Percentiles rank a stretch among this genome's conserved stretches.
These are phyloP conservation scores for Gomphus bonarii DNA, from an alignment of 1,284 basidiomycete genomes.

Conservation along the genomic window DNA sequence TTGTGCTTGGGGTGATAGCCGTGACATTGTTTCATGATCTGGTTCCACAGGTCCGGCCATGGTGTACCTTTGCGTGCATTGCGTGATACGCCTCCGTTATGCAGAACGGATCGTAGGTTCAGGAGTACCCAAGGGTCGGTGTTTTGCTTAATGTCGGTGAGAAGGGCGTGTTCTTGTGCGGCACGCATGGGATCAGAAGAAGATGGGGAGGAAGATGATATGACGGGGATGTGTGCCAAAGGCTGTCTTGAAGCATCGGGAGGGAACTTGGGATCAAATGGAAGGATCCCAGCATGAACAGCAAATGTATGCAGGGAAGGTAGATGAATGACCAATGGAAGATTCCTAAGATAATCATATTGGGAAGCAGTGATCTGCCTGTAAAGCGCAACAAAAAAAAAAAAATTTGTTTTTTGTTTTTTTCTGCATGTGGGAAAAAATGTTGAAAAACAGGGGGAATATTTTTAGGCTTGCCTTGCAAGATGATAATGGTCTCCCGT, in stretches of 20 bases:
- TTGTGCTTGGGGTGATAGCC: constrained; percentile 32
- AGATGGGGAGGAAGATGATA: constrained; percentile 1
- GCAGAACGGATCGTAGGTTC: constrained; percentile 63
- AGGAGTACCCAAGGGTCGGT: constrained; percentile 60
- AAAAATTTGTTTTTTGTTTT: too few relatives aligned
- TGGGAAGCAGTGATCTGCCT: constrained; percentile 47
- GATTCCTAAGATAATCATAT: constrained; percentile 54
- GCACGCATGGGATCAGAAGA: constrained; percentile 22
- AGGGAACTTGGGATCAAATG: constrained; percentile 49
- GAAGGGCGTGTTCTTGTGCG: constrained; percentile 48
- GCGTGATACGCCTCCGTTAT: constrained; percentile 41
- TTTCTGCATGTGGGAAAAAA: neutral
- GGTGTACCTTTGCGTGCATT: constrained; percentile 48
- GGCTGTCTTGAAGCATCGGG: constrained; percentile 49
- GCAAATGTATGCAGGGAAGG: constrained; percentile 69
- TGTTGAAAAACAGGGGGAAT: too few relatives aligned
- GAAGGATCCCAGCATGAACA: constrained; percentile 76
- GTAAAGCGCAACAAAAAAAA: neutral
- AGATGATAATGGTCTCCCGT: constrained; percentile 68
- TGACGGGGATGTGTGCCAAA: constrained; percentile 40
- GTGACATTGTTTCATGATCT: constrained; percentile 55
- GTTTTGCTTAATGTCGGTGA: constrained; percentile 64
- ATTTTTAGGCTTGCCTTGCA: too few relatives aligned
- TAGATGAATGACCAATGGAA: constrained; percentile 70
- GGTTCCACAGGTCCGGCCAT: constrained; percentile 69